phyloP scores from a whole-genome alignment of 2,329 filamentous ascomycete species.

The Calonectria henricotiae region DNA sequence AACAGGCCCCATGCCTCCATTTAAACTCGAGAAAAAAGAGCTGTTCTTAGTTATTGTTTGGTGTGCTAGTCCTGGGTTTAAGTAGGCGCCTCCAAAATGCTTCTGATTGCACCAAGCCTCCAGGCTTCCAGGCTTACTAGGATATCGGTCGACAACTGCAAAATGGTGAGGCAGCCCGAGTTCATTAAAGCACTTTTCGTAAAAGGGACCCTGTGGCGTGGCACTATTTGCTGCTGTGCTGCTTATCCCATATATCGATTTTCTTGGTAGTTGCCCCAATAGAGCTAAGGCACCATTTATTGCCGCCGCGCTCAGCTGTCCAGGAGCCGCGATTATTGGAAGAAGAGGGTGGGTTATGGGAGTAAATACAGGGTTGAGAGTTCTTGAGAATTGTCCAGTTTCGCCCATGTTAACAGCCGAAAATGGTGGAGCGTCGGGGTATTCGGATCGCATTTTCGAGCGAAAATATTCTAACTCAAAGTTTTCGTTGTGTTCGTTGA shows the following conservation, averaged over 20 bases:
- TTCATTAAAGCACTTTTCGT: slow-evolving; percentile 87
- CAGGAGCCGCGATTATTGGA: slow-evolving; percentile 87
- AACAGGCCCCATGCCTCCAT: slow-evolving; percentile 68
- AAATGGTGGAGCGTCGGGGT: slow-evolving; percentile 80
- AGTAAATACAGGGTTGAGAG: slow-evolving; percentile 88
- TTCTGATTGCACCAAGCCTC: slow-evolving; percentile 81
- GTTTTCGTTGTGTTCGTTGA: slow-evolving; percentile 87
- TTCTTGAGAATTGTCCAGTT: slow-evolving; percentile 87
- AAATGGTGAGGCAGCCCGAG: slow-evolving; percentile 90
- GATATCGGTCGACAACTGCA: slow-evolving; percentile 80
- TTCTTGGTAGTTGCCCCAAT: slow-evolving; percentile 85
- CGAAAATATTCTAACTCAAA: slow-evolving; percentile 94
- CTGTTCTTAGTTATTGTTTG: slow-evolving; percentile 73
- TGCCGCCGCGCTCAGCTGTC: slow-evolving; percentile 88
- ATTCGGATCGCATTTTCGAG: slow-evolving; percentile 80
- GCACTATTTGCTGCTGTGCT: slow-evolving; percentile 75
- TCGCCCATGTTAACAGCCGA: slow-evolving; percentile 92
- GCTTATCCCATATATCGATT: slow-evolving; percentile 86
- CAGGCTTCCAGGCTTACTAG: slow-evolving; percentile 76
- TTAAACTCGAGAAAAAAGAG: slow-evolving; percentile 67
- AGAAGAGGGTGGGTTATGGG: slow-evolving; percentile 90
- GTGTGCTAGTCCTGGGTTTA: slow-evolving; percentile 80
- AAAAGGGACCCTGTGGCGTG: slow-evolving; percentile 86
- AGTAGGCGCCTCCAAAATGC: slow-evolving; percentile 86
- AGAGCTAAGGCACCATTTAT: slow-evolving; percentile 86